These are phyloP conservation scores for Euryodendron excelsum DNA, from an alignment of 148 eudicot genomes.

Conservation along the genomic window DNA sequence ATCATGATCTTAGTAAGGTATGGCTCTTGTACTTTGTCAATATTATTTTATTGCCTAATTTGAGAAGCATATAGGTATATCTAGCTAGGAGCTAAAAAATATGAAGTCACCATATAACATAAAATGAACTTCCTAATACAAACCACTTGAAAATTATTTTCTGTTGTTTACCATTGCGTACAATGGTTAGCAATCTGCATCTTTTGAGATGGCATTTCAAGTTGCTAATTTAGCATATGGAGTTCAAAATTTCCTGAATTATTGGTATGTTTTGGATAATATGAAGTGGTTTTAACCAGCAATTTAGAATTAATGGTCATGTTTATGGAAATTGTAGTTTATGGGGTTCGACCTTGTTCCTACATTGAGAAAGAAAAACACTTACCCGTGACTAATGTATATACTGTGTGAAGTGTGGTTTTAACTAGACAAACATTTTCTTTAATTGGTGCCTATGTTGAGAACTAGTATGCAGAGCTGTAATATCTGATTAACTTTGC, in stretches of 20 bases:
- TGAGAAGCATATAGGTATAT: neutral
- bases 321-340: too few relatives aligned
- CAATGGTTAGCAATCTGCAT: neutral
- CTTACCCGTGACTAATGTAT: neutral
- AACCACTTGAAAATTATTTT: neutral
- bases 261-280: neutral
- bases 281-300: neutral
- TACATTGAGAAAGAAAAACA: neutral
- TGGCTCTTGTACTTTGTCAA: constrained; percentile 16
- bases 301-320: neutral
- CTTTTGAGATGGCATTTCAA: neutral
- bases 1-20: constrained; percentile 89
- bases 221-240: neutral
- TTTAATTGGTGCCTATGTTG: neutral
- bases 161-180: neutral
- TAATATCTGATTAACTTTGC: neutral
- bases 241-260: neutral
- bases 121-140: neutral
- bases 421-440: neutral
- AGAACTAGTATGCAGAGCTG: neutral
- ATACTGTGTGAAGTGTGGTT: neutral
- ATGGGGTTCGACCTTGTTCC: neutral
- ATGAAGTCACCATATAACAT: neutral
- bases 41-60: constrained; percentile 4
- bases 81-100: neutral